Conservation (phyloP, 2,329 filamentous ascomycete genomes). For the Colletotrichum shisoi region DNA sequence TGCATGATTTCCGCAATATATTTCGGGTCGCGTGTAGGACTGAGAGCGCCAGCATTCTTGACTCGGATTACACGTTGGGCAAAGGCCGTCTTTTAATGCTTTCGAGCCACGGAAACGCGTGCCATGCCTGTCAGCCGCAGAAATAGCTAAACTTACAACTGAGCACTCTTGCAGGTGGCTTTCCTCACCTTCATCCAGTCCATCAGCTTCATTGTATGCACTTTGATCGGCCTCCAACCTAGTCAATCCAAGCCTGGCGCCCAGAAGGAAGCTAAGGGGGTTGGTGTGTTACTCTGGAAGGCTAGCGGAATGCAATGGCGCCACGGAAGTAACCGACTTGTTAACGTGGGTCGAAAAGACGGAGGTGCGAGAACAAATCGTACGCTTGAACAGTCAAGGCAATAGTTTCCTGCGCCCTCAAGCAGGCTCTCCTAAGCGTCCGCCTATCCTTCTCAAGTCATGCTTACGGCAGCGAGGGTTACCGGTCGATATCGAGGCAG, state of each 20-base stretch:
- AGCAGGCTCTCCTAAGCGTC: not conserved
- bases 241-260: slow-evolving; percentile 7
- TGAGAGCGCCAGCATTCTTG: not conserved
- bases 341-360: slow-evolving; percentile 1
- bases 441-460: not conserved
- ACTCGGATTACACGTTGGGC: not conserved
- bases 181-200: not conserved
- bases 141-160: not conserved
- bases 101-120: not conserved
- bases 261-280: slow-evolving; percentile 18
- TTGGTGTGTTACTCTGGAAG: not conserved
- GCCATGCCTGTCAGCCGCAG: slow-evolving; percentile 5
- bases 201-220: slow-evolving; percentile 12
- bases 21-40: not conserved
- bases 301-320: slow-evolving; percentile 5
- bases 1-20: slow-evolving; percentile 5
- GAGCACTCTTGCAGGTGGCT: slow-evolving; percentile 4
- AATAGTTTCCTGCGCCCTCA: not conserved
- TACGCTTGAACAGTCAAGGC: not conserved
- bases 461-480: too few species aligned
- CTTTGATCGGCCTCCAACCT: not conserved
- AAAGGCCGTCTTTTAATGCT: not conserved
- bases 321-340: slow-evolving; percentile 3
- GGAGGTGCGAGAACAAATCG: not conserved
- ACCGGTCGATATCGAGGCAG: not conserved